Evolutionary conservation across 2,329 filamentous ascomycete genomes (phyloP).

Genomic region (Penicillium sclerotigenum): DNA sequence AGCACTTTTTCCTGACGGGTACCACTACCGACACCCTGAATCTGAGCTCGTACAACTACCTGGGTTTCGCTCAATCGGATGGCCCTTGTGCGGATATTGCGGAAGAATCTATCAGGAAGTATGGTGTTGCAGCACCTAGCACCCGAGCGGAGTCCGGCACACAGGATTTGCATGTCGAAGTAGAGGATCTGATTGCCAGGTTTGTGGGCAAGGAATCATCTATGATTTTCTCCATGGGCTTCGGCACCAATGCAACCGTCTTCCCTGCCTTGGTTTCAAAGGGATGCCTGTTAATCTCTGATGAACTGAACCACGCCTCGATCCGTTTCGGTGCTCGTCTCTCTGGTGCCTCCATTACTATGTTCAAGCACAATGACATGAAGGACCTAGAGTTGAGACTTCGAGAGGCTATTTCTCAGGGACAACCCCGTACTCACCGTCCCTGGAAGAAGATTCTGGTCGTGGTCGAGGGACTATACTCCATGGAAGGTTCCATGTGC

Average conservation of each 20-base stretch:
- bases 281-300: slow-evolving; percentile 90
- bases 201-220: slow-evolving; percentile 93
- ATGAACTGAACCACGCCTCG: slow-evolving; percentile 96
- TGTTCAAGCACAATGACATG: slow-evolving; percentile 99
- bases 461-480: slow-evolving; percentile 94
- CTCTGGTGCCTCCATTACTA: slow-evolving; percentile 89
- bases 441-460: slow-evolving; percentile 99
- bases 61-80: slow-evolving; percentile 96
- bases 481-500: slow-evolving; percentile 99
- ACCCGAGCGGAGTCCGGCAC: slow-evolving; percentile 81
- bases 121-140: slow-evolving; percentile 79
- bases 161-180: slow-evolving; percentile 80
- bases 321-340: slow-evolving; percentile 93
- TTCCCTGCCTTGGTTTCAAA: slow-evolving; percentile 92
- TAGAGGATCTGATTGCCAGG: slow-evolving; percentile 80
- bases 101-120: slow-evolving; percentile 78
- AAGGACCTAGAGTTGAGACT: slow-evolving; percentile 77
- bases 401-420: slow-evolving; percentile 90
- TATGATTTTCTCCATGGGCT: slow-evolving; percentile 99
- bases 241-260: slow-evolving; percentile 88
- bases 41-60: slow-evolving; percentile 99
- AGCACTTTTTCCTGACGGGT: slow-evolving; percentile 82
- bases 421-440: slow-evolving; percentile 94
- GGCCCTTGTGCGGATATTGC: slow-evolving; percentile 93
- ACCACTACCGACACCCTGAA: slow-evolving; percentile 93